Percentiles rank a stretch among this genome's conserved stretches.
Evolutionary conservation across 164 flowering plant species (phyloP).

Genomic region (Malania oleifera): DNA sequence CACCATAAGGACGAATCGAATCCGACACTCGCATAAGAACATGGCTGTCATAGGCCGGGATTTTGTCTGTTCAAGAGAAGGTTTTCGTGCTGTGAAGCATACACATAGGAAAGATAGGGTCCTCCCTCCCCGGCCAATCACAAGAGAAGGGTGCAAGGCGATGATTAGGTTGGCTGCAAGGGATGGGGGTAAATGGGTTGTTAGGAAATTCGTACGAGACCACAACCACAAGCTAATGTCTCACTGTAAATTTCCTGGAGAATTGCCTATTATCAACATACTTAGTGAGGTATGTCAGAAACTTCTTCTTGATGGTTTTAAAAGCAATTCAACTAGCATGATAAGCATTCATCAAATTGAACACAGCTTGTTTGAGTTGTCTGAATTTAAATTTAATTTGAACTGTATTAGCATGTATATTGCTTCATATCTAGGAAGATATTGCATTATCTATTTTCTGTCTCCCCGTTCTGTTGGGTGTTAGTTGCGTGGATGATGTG

Average conservation of each 20-base stretch:
- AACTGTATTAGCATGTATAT: background rate
- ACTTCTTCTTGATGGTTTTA: background rate
- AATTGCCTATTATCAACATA: slow-evolving; percentile 14
- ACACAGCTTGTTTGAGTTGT: background rate
- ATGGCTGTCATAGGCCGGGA: slow-evolving; percentile 26
- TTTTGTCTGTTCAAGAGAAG: slow-evolving; percentile 30
- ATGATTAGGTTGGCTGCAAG: slow-evolving; percentile 29
- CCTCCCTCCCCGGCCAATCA: slow-evolving; percentile 28
- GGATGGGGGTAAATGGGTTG: slow-evolving; percentile 27
- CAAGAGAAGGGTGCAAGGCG: slow-evolving; percentile 32
- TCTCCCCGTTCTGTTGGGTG: too few species aligned
- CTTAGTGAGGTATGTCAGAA: slow-evolving; percentile 18
- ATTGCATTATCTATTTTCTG: too few species aligned
- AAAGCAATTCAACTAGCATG: background rate
- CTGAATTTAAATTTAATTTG: background rate
- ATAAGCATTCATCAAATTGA: background rate
- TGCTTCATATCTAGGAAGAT: too few species aligned
- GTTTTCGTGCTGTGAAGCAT: slow-evolving; percentile 28
- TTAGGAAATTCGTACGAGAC: slow-evolving; percentile 25
- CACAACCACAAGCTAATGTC: slow-evolving; percentile 29
- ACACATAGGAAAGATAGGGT: slow-evolving; percentile 24
- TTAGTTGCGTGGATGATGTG: too few species aligned
- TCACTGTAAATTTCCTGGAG: slow-evolving; percentile 17
- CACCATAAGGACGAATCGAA: slow-evolving; percentile 26
- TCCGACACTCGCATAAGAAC: slow-evolving; percentile 24